phyloP scores from a whole-genome alignment of 768 basidiomycete genomes.

The Mycena amicta region DNA sequence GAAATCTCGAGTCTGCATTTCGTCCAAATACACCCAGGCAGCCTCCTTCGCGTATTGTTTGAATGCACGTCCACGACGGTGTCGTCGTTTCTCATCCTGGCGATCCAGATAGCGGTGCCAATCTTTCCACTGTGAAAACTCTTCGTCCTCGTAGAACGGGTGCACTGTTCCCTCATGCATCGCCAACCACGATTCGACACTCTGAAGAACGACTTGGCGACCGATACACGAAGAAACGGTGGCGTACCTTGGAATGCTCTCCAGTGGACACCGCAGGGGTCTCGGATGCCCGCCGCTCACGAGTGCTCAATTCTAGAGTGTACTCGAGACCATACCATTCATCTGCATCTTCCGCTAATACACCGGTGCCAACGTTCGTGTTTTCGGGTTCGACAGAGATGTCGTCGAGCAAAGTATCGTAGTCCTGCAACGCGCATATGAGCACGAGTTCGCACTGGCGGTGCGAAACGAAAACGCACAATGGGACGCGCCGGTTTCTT shows the following conservation, averaged over 20 bases:
- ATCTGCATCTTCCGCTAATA: slow-evolving; percentile 27
- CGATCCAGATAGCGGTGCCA: slow-evolving; percentile 48
- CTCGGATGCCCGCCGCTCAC: slow-evolving; percentile 37
- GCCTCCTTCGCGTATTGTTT: slow-evolving; percentile 33
- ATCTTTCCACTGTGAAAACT: slow-evolving; percentile 45
- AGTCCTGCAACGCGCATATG: slow-evolving; percentile 18
- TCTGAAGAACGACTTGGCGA: slow-evolving; percentile 28
- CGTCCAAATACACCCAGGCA: slow-evolving; percentile 39
- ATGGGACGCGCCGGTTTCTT: slow-evolving; percentile 37
- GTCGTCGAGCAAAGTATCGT: slow-evolving; percentile 26
- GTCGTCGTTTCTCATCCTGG: slow-evolving; percentile 35
- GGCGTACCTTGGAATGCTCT: slow-evolving; percentile 43
- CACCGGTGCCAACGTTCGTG: background rate
- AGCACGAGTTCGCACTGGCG: background rate
- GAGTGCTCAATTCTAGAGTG: slow-evolving; percentile 42
- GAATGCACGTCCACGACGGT: slow-evolving; percentile 36
- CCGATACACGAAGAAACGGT: background rate
- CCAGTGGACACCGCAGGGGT: slow-evolving; percentile 33
- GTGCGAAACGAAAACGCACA: slow-evolving; percentile 22
- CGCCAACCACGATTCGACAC: slow-evolving; percentile 48
- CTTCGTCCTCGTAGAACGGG: slow-evolving; percentile 42
- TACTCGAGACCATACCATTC: slow-evolving; percentile 51
- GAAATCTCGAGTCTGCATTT: slow-evolving; percentile 37
- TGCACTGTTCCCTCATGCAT: slow-evolving; percentile 40
- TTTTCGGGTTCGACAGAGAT: slow-evolving; percentile 7